phyloP scores from a whole-genome alignment of 305 asterid species.

The Fraxinus dipetala region DNA sequence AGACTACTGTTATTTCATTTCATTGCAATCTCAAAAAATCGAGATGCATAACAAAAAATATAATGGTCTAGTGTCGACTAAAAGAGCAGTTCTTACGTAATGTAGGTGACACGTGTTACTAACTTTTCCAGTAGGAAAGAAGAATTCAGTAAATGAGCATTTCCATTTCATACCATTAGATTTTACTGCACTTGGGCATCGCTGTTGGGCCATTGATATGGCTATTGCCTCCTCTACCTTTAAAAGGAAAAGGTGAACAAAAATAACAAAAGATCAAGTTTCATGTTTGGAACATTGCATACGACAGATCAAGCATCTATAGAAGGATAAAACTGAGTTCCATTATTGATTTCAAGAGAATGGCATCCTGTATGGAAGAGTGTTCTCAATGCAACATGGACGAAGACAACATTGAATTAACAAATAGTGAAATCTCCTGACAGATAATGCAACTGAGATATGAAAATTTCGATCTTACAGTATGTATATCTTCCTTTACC shows the following conservation, averaged over 20 bases:
- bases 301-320: neutral
- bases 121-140: neutral
- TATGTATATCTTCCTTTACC: neutral
- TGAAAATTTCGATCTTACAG: neutral
- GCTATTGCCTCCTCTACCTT: conserved; percentile 77
- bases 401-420: neutral
- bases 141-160: neutral
- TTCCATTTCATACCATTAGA: conserved; percentile 28
- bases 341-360: neutral
- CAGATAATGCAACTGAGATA: neutral
- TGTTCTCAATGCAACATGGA: neutral
- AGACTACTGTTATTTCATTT: neutral
- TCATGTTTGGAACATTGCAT: neutral
- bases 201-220: conserved; percentile 62
- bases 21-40: neutral
- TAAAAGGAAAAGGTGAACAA: conserved; percentile 1
- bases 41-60: neutral
- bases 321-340: neutral
- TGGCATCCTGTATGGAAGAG: neutral
- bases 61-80: neutral
- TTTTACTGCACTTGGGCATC: conserved; percentile 42
- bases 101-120: neutral
- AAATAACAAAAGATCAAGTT: neutral
- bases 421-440: neutral
- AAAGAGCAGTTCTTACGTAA: neutral